Percentiles rank a stretch among this genome's conserved stretches.
Conservation (phyloP, 169 alveolate genomes). For the Plasmodium yoelii region DNA sequence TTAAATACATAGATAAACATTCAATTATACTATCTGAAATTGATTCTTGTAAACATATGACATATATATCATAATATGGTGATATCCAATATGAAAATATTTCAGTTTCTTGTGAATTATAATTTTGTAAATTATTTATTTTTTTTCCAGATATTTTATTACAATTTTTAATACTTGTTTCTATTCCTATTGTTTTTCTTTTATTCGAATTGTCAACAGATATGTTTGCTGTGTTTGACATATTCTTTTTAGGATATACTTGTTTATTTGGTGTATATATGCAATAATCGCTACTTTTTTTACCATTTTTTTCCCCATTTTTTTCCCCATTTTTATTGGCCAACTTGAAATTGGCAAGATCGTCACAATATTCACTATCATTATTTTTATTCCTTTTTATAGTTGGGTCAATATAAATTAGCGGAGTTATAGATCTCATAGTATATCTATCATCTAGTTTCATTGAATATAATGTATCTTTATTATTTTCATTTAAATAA, state of each 20-base stretch:
- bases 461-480: slow-evolving; percentile 9
- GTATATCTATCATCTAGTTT: slow-evolving; percentile 27
- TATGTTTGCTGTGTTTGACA: too few species aligned
- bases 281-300: too few species aligned
- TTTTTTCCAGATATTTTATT: neutral
- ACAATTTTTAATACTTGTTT: neutral
- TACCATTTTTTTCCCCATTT: too few species aligned
- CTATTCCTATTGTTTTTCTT: neutral
- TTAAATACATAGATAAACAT: slow-evolving; percentile 79
- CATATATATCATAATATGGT: slow-evolving; percentile 86
- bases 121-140: slow-evolving; percentile 1
- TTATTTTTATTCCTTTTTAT: neutral
- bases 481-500: slow-evolving; percentile 6
- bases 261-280: too few species aligned
- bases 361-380: too few species aligned
- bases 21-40: slow-evolving; percentile 82
- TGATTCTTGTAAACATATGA: slow-evolving; percentile 87
- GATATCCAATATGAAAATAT: slow-evolving; percentile 86
- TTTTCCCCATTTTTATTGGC: too few species aligned
- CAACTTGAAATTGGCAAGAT: too few species aligned
- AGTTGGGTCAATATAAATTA: slow-evolving; percentile 8
- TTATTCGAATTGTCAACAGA: neutral
- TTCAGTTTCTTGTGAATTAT: slow-evolving; percentile 72
- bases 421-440: slow-evolving; percentile 28
- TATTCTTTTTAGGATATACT: too few species aligned